Percentiles rank a stretch among this genome's conserved stretches.
Conservation (phyloP, 768 basidiomycete genomes). For the Lactarius deliciosus region DNA sequence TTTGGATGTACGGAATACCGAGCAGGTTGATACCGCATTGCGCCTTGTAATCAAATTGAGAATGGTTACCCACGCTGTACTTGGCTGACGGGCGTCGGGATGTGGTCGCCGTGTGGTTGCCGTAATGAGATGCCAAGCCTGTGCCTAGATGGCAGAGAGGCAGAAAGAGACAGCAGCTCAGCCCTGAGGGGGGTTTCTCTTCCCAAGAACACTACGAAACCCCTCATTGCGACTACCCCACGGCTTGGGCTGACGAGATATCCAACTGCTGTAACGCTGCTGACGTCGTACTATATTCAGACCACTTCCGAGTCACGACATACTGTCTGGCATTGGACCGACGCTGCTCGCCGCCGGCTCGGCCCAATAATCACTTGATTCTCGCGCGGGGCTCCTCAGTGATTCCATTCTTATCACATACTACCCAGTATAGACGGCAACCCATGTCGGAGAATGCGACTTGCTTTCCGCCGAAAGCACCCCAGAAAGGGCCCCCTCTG, state of each 20-base stretch:
- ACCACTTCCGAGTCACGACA: too few species aligned
- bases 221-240: background rate
- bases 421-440: too few species aligned
- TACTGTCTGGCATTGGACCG: background rate
- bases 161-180: background rate
- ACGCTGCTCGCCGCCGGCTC: slow-evolving; percentile 12
- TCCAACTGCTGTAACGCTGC: background rate
- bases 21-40: background rate
- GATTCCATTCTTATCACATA: background rate
- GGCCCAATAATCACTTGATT: slow-evolving; percentile 15
- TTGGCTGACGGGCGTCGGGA: background rate
- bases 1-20: background rate
- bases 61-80: background rate
- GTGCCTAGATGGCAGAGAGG: background rate
- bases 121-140: slow-evolving; percentile 26
- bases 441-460: slow-evolving; percentile 31
- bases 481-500: slow-evolving; percentile 52
- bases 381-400: background rate
- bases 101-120: background rate
- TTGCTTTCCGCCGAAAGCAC: slow-evolving; percentile 43
- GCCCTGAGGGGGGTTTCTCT: background rate
- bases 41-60: background rate
- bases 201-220: background rate
- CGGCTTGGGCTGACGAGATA: slow-evolving; percentile 1
- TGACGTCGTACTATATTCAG: background rate